Base-by-base conservation (phyloP, 2,329 filamentous ascomycete species). In the Trichophyton benhamiae region DNA sequence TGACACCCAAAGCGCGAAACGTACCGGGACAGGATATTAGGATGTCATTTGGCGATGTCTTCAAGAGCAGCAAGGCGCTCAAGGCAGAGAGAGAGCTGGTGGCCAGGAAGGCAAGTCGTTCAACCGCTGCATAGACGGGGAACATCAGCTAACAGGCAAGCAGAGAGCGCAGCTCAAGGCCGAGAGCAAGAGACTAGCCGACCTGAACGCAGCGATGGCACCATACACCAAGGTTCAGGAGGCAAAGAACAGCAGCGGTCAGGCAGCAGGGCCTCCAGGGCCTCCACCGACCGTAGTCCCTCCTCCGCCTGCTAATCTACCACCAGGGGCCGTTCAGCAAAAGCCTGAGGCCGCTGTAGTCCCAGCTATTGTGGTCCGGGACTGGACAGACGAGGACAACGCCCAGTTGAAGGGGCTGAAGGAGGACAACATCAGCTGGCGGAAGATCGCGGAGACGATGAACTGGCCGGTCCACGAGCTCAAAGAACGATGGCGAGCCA, bases 331-430 rank as follows among this genome's bases (percentile, higher is more conserved):
- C 13, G 6, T 11, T n/a, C 61, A 9, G 33, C 61, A 22, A 20
- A 48, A 57, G 17, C 36, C 36, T 13, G 46, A 27, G 15, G 20
- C 46, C 22, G 5, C n/a, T 48, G 17, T 13, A 3, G 33, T 38
- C 11, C 33, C n/a, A 13, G 20, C 27, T 38, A 55, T 13, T n/a
- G 27, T n/a, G 17, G 8, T 57, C 4, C 33, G 17, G 8, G 42
- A 55, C 5, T 70, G 69, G 68, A 65, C 68, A 15, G 27, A 63
- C 1, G 65, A 66, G 17, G 66, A 69, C 30, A 67, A 70, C 36
- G 57, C 42, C 8, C 62, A 63, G 13, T 65, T 70, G 7, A 27
- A 57, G 15, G 63, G 65, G 33, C 58, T 71, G 52, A 68, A 67
- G 41, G 36, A 52, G 15, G 64, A 64, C 25, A 62, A 66, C 38